phyloP scores from a whole-genome alignment of 768 basidiomycete species.

The Neoboletus magnificus region DNA sequence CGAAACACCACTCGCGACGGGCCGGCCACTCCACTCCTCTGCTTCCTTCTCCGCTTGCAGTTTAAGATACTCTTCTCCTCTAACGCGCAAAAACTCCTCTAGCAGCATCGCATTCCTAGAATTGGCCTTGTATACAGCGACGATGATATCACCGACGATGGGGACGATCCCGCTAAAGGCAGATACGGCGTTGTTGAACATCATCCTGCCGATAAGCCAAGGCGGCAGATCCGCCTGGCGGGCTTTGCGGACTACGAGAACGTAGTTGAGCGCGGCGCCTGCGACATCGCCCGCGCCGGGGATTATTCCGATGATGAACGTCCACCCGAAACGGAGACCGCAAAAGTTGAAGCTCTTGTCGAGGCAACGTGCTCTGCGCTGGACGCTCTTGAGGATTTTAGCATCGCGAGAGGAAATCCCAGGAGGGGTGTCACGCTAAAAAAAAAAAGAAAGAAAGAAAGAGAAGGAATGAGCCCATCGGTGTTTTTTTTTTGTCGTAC shows the following conservation, averaged over 20 bases:
- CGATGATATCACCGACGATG: constrained; percentile 66
- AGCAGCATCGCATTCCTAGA: constrained; percentile 83
- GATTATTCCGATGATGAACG: constrained; percentile 74
- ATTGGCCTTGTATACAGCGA: constrained; percentile 84
- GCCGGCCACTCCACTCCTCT: constrained; percentile 19
- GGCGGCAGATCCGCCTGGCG: constrained; percentile 64
- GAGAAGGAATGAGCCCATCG: background rate
- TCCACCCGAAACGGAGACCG: constrained; percentile 84
- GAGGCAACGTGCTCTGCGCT: constrained; percentile 76
- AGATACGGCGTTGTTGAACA: constrained; percentile 70
- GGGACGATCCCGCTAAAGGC: constrained; percentile 68
- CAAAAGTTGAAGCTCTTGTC: constrained; percentile 83
- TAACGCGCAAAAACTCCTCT: constrained; percentile 77
- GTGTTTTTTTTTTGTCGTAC: background rate
- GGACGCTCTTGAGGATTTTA: constrained; percentile 69
- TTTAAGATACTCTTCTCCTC: constrained; percentile 71
- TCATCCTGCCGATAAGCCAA: constrained; percentile 73
- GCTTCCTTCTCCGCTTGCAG: constrained; percentile 36
- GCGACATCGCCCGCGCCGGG: constrained; percentile 68
- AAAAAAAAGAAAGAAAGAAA: constrained; percentile 9
- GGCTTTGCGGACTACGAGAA: constrained; percentile 73
- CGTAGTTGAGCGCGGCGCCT: constrained; percentile 64
- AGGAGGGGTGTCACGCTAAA: constrained; percentile 66
- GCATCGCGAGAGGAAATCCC: constrained; percentile 77
- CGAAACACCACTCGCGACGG: constrained; percentile 16